These are phyloP conservation scores for Priceomyces haplophilus DNA, from an alignment of 805 yeast species.

Conservation along the genomic window DNA sequence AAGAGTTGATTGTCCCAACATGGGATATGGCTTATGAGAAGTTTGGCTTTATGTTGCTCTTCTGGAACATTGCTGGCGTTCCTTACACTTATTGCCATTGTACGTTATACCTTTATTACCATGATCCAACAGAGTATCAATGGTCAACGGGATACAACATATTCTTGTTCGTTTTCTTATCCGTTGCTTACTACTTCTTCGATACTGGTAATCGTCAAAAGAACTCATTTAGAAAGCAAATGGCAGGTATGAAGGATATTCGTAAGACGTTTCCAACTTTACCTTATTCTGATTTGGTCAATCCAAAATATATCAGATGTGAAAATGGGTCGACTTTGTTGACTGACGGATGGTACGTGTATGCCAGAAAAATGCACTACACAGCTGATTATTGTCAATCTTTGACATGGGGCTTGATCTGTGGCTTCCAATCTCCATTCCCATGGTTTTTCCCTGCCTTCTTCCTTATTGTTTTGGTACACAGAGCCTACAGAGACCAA, in stretches of 20 bases:
- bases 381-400: slow-evolving; percentile 92
- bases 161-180: slow-evolving; percentile 52
- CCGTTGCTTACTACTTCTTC: slow-evolving; percentile 83
- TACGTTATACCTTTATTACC: slow-evolving; percentile 78
- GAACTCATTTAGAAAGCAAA: slow-evolving; percentile 79
- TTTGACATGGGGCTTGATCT: slow-evolving; percentile 84
- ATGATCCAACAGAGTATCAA: slow-evolving; percentile 77
- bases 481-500: slow-evolving; percentile 86
- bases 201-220: slow-evolving; percentile 95
- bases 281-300: slow-evolving; percentile 75
- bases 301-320: slow-evolving; percentile 84
- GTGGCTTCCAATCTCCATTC: slow-evolving; percentile 84
- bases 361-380: slow-evolving; percentile 92
- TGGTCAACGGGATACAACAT: slow-evolving; percentile 65
- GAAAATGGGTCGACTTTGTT: slow-evolving; percentile 79
- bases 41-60: slow-evolving; percentile 97
- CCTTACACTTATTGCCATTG: slow-evolving; percentile 97
- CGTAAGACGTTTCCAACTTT: slow-evolving; percentile 93
- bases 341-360: slow-evolving; percentile 92
- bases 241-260: slow-evolving; percentile 72
- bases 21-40: slow-evolving; percentile 99
- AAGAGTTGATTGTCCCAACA: slow-evolving; percentile 93
- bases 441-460: slow-evolving; percentile 96
- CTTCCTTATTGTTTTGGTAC: slow-evolving; percentile 81
- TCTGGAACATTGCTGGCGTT: slow-evolving; percentile 99